Conservation (phyloP, 2,329 filamentous ascomycete species). For the Neofusicoccum kwambonambiense region DNA sequence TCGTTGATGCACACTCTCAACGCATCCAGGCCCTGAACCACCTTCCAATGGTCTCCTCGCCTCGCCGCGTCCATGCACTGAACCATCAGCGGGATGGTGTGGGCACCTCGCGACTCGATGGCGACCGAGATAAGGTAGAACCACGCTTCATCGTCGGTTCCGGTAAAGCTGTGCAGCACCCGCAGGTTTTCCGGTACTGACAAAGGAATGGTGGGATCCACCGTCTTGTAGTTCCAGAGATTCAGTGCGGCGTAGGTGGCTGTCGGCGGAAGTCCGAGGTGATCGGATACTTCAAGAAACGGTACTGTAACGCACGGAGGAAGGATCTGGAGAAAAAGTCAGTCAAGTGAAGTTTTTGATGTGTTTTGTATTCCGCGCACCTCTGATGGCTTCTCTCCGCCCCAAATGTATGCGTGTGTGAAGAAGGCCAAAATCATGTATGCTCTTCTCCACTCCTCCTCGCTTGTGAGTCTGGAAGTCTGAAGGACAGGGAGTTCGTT, state of each 20-base stretch:
- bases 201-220: constrained; percentile 23
- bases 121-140: constrained; percentile 55
- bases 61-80: constrained; percentile 47
- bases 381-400: constrained; percentile 66
- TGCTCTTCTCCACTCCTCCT: constrained; percentile 80
- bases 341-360: neutral
- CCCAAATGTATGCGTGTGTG: constrained; percentile 79
- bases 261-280: constrained; percentile 34
- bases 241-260: constrained; percentile 36
- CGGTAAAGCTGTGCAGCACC: constrained; percentile 32
- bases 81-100: constrained; percentile 47
- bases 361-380: constrained; percentile 42
- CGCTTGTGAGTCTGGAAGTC: constrained; percentile 69
- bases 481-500: constrained; percentile 73
- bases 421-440: constrained; percentile 71
- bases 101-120: constrained; percentile 52
- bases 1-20: constrained; percentile 37
- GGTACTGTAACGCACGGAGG: constrained; percentile 33
- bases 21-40: constrained; percentile 32
- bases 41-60: constrained; percentile 6
- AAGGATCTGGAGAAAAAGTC: constrained; percentile 24
- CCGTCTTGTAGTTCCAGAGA: constrained; percentile 32
- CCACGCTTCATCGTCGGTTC: constrained; percentile 37
- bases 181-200: constrained; percentile 32
- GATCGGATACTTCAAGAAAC: constrained; percentile 29